Conservation (phyloP, 2,329 filamentous ascomycete genomes). For the Metarhizium anisopliae region DNA sequence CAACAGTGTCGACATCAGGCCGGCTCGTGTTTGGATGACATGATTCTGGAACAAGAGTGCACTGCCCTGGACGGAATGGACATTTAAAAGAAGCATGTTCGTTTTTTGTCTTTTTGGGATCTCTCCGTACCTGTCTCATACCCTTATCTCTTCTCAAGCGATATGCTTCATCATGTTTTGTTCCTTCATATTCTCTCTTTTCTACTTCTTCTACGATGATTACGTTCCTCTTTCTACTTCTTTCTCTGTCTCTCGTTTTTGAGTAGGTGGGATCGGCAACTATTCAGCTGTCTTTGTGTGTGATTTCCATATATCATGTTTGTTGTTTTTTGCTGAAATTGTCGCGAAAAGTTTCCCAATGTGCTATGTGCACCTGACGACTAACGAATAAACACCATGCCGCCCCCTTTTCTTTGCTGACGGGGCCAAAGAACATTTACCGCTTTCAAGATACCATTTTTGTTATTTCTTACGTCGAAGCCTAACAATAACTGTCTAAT, state of each 20-base stretch:
- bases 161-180: slow-evolving; percentile 10
- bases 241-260: slow-evolving; percentile 4
- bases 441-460: background rate
- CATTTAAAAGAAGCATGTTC: slow-evolving; percentile 8
- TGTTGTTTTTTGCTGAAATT: background rate
- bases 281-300: background rate
- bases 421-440: background rate
- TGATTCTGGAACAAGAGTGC: slow-evolving; percentile 4
- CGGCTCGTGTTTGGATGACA: slow-evolving; percentile 2
- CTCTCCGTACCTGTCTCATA: slow-evolving; percentile 13
- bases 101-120: slow-evolving; percentile 8
- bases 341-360: background rate
- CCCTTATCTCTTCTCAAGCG: slow-evolving; percentile 10
- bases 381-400: background rate
- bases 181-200: slow-evolving; percentile 5
- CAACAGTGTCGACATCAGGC: slow-evolving; percentile 1
- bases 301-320: background rate
- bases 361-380: background rate
- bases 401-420: background rate
- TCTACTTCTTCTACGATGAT: slow-evolving; percentile 4
- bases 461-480: background rate
- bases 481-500: background rate
- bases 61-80: slow-evolving; percentile 6
- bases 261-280: slow-evolving; percentile 3
- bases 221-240: slow-evolving; percentile 7